phyloP scores from a whole-genome alignment of 495 filamentous ascomycete species.

The Astrocystis sublimbata region DNA sequence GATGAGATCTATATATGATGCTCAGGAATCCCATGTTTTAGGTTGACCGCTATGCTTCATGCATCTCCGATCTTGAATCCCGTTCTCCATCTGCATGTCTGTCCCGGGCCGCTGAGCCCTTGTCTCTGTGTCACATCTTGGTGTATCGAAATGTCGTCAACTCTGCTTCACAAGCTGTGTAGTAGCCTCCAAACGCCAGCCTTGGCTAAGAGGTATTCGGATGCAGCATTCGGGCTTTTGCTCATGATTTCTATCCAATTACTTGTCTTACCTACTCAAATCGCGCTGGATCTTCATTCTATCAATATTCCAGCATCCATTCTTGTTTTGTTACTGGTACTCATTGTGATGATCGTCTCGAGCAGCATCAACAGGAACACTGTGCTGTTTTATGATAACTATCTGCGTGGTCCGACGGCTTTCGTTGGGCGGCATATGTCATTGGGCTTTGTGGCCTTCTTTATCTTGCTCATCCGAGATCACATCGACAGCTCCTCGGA shows the following conservation, averaged over 20 bases:
- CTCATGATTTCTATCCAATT: slow-evolving; percentile 26
- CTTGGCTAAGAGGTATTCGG: slow-evolving; percentile 24
- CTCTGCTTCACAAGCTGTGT: slow-evolving; percentile 24
- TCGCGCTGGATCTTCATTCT: slow-evolving; percentile 25
- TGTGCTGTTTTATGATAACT: slow-evolving; percentile 33
- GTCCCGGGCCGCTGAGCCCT: slow-evolving; percentile 15
- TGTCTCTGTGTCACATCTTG: slow-evolving; percentile 17
- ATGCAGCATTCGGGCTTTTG: slow-evolving; percentile 26
- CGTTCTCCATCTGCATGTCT: slow-evolving; percentile 23
- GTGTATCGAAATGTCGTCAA: slow-evolving; percentile 19
- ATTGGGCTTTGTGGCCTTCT: slow-evolving; percentile 48
- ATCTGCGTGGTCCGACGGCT: slow-evolving; percentile 40
- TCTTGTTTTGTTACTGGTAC: slow-evolving; percentile 27
- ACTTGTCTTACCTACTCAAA: slow-evolving; percentile 27
- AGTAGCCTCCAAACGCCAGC: slow-evolving; percentile 24
- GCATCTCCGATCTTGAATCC: slow-evolving; percentile 5
- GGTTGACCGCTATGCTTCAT: slow-evolving; percentile 19
- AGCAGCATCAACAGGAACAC: slow-evolving; percentile 22
- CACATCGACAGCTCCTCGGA: slow-evolving; percentile 32
- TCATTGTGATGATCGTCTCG: slow-evolving; percentile 21
- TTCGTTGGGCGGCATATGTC: slow-evolving; percentile 52
- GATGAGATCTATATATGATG: slow-evolving; percentile 14
- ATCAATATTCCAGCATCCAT: slow-evolving; percentile 32
- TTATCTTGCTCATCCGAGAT: slow-evolving; percentile 47
- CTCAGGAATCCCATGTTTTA: slow-evolving; percentile 8